Conservation (phyloP, 164 flowering plant genomes). For the Kalanchoe fedtschenkoi region DNA sequence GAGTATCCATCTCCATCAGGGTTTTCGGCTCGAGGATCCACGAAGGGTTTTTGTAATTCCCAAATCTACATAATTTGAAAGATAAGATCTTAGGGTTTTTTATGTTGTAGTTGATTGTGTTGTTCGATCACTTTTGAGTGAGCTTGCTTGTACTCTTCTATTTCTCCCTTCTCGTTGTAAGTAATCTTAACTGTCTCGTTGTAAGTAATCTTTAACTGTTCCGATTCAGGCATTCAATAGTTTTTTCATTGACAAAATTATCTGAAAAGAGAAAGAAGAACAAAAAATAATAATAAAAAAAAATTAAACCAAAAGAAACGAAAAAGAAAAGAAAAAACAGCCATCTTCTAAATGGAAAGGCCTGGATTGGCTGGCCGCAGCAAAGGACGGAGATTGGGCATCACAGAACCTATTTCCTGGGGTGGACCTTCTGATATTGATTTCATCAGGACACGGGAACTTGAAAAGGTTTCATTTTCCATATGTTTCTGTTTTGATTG, state of each 20-base stretch:
- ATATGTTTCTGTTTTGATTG: neutral
- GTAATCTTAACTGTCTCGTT: no score
- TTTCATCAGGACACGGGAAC: conserved; percentile 29
- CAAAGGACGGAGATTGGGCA: conserved; percentile 30
- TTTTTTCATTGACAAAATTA: neutral
- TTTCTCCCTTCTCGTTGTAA: neutral
- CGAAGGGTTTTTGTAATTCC: no score
- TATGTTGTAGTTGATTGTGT: neutral
- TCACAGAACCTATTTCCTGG: conserved; percentile 44
- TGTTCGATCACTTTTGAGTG: neutral
- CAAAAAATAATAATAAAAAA: neutral
- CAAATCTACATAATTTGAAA: no score
- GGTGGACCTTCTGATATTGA: conserved; percentile 41
- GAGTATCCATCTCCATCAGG: no score
- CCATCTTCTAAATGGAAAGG: conserved; percentile 19
- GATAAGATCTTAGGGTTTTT: no score
- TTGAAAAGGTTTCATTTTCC: conserved; percentile 31
- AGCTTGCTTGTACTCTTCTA: neutral
- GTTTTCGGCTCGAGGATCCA: no score
- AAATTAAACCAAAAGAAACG: conserved; percentile 8
- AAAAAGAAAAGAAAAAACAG: no score
- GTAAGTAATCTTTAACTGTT: no score
- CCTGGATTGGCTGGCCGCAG: conserved; percentile 17
- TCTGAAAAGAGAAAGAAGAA: conserved; percentile 5
- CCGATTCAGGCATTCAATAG: neutral